Conservation (phyloP, 2,329 filamentous ascomycete genomes). For the Fusarium caatingaense region DNA sequence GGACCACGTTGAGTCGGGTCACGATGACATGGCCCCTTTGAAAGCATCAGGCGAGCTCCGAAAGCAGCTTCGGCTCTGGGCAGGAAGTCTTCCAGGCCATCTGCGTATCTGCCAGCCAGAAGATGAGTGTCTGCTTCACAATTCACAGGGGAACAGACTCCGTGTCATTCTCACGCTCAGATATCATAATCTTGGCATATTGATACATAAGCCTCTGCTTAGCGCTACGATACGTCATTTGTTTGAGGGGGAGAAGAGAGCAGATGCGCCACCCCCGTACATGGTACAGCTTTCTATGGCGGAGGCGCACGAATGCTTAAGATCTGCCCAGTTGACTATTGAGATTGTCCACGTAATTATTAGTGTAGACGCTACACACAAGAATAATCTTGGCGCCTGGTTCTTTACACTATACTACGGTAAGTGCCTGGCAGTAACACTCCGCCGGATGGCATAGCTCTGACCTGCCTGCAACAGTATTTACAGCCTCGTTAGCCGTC, state of each 20-base stretch:
- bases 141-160: neutral
- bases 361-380: neutral
- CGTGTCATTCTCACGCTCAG: neutral
- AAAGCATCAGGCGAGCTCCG: neutral
- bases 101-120: neutral
- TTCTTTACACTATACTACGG: neutral
- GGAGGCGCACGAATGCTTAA: neutral
- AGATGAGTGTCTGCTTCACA: neutral
- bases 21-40: neutral
- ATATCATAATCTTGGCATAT: neutral
- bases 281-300: conserved; percentile 3
- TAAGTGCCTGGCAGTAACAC: rapidly evolving
- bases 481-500: neutral
- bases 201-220: neutral
- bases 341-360: neutral
- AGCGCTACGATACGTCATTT: neutral
- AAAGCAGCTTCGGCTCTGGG: neutral
- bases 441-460: neutral
- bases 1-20: rapidly evolving
- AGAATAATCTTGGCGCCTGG: neutral
- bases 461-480: neutral
- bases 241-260: neutral
- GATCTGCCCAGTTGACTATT: neutral
- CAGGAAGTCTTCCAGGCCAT: neutral
- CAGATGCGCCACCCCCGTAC: neutral